Evolutionary conservation across 2,329 filamentous ascomycete species (phyloP), one percentile per base, ranked within the genome.

Genomic region (Aspergillus aculeatus): DNA sequence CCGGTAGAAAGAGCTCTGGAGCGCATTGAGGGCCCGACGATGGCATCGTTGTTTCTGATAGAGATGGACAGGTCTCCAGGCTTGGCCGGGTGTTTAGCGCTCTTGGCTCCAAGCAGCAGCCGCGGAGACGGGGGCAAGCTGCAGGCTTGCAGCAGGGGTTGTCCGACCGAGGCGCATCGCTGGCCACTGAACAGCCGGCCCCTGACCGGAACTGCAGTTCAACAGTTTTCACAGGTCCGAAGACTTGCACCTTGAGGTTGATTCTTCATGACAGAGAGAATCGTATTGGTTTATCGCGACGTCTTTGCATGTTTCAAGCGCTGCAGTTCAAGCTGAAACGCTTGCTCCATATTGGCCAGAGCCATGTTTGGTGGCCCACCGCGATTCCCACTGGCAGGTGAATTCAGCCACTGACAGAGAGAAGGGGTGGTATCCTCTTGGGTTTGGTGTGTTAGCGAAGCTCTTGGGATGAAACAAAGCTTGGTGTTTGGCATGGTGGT

Each of bases 221-320:
- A 44, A 44, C 14, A 19, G 6, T 16, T 44, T 14, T 16, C 38
- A 44, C 38, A 44, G 38, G 38, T 44, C 38, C 16, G 96, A 83
- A 14, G 86, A 90, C 14, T 88, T 91, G 38, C 57, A 95, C 86
- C 77, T 96, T 96, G 80, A 96, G 38, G 38, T 44, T 89, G 77
- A 96, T 89, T 71, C 62, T 57, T 47, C 53, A 29, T 24, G n/a
- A 44, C n/a, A 23, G 21, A 49, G 10, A 49, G n/a, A 2, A 10
- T 24, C 19, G 47, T 26, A 49, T 32, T 54, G 56, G 49, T 51
- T n/a, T 44, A 21, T 29, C 38, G 26, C 26, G 12, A 26, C 11
- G 16, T 21, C 26, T 55, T 23, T 47, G 41, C 41, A 32, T 52
- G 62, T 64, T 61, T 63, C 63, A 64, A 38, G 31, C 54, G 32